phyloP scores from a whole-genome alignment of 768 basidiomycete species.

The Hydnomerulius pinastri region DNA sequence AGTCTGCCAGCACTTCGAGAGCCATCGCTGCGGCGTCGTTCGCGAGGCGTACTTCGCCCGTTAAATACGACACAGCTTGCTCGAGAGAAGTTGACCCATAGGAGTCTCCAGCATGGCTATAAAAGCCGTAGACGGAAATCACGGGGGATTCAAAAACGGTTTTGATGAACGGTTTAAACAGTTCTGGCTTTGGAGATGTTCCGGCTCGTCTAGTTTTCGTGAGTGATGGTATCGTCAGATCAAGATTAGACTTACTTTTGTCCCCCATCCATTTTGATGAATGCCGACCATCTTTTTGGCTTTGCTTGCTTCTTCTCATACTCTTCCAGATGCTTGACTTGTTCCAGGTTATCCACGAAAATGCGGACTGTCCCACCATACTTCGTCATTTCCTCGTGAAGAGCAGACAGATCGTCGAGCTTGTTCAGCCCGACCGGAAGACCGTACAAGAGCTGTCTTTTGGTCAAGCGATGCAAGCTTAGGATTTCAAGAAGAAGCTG shows the following conservation, averaged over 20 bases:
- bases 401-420: slow-evolving; percentile 62
- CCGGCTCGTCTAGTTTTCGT: slow-evolving; percentile 67
- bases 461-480: slow-evolving; percentile 6
- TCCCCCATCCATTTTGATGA: slow-evolving; percentile 80
- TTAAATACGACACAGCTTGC: slow-evolving; percentile 66
- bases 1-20: slow-evolving; percentile 44
- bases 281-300: slow-evolving; percentile 66
- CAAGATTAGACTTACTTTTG: slow-evolving; percentile 54
- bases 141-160: slow-evolving; percentile 52
- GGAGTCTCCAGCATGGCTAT: slow-evolving; percentile 75
- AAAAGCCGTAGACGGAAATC: slow-evolving; percentile 78
- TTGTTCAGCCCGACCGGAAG: slow-evolving; percentile 73
- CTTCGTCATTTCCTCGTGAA: slow-evolving; percentile 55
- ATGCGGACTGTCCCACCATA: slow-evolving; percentile 65
- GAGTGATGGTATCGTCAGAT: slow-evolving; percentile 8
- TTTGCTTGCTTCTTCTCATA: slow-evolving; percentile 48
- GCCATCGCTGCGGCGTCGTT: slow-evolving; percentile 64
- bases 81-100: slow-evolving; percentile 72
- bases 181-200: slow-evolving; percentile 50
- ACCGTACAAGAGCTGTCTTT: slow-evolving; percentile 75
- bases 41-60: slow-evolving; percentile 69
- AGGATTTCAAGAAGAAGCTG: slow-evolving; percentile 27
- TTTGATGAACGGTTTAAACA: slow-evolving; percentile 57
- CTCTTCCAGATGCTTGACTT: slow-evolving; percentile 63
- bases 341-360: slow-evolving; percentile 75